Evolutionary conservation across 805 yeast species (phyloP), one percentile per base, ranked within the genome.

Genomic region (Candida germanica): DNA sequence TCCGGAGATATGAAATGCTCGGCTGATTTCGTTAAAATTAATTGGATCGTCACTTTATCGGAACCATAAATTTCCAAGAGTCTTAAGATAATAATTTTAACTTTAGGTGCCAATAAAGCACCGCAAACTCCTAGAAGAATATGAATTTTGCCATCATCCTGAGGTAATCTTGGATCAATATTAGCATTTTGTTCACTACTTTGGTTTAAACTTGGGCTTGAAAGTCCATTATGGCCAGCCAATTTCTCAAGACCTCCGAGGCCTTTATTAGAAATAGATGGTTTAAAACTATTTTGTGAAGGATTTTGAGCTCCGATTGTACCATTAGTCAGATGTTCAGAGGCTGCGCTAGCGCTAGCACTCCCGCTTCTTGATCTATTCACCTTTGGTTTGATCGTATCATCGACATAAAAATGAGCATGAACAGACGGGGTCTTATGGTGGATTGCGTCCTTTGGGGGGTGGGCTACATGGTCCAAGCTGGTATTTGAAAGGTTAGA

Each of bases 351-450:
- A 15, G 59, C 50, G 26, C 50, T 48, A 5, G 31, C 30, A 9
- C 71, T 64, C 6, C 69, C 67, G 44, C 71, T 65, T 36, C 73
- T 52, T 2, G 70, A 63, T 26, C 70, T 38, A 35, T 44, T 57
- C 4, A 49, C 38, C 38, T 64, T 65, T 7, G 48, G 55, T 50
- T 76, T 80, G n/a, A 77, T 53, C 1, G 82, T 69, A 38, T 83
- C 89, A 42, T 80, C 84, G 7, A 78, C 79, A 46, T 72, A 74
- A 53, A 85, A 85, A 58, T 84, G 95, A 0, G 93, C 88, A 59
- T 85, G 95, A 43, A 81, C 80, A 1, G 85, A 73, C 12, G 83
- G 71, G 14, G 73, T 53, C 54, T 77, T 73, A 47, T 75, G 74
- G 50, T 75, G 83, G 2, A 44, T 31, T 23, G 51, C 45, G 7